Conservation (phyloP, 2,329 filamentous ascomycete species). For the Botrytis elliptica region DNA sequence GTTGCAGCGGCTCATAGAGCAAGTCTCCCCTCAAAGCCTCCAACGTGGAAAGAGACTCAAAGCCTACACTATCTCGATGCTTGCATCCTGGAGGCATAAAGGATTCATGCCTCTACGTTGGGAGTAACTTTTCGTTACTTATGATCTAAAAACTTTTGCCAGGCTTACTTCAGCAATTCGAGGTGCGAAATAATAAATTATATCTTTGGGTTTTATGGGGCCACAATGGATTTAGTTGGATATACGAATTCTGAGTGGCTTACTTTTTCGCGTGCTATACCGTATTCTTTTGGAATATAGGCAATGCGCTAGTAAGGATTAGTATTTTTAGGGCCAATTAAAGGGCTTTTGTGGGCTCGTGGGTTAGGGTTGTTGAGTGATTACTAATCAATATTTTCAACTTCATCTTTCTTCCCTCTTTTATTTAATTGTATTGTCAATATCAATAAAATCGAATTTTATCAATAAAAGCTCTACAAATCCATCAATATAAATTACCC, state of each 20-base stretch:
- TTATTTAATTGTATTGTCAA: too few species aligned
- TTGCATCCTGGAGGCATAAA: constrained; percentile 39
- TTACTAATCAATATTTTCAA: too few species aligned
- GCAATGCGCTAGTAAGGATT: too few species aligned
- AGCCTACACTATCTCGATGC: constrained; percentile 19
- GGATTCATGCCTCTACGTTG: constrained; percentile 45
- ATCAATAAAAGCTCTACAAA: too few species aligned
- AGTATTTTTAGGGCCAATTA: too few species aligned
- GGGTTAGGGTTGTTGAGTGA: too few species aligned
- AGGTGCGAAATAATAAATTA: neutral
- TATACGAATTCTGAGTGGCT: neutral
- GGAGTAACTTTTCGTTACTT: constrained; percentile 8
- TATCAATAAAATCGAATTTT: too few species aligned
- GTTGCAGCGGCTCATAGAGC: constrained; percentile 17
- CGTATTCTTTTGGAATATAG: too few species aligned
- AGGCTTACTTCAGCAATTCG: neutral
- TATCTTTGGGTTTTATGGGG: neutral
- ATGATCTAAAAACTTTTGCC: neutral
- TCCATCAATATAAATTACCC: too few species aligned
- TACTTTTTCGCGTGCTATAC: neutral
- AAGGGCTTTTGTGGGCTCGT: too few species aligned
- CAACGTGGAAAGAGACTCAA: constrained; percentile 18
- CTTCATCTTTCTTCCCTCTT: too few species aligned
- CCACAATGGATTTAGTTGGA: neutral
- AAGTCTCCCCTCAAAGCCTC: constrained; percentile 8